These are phyloP conservation scores for Acanthamoeba lenticulata DNA, from an alignment of 208 protist genomes.

Conservation along the genomic window DNA sequence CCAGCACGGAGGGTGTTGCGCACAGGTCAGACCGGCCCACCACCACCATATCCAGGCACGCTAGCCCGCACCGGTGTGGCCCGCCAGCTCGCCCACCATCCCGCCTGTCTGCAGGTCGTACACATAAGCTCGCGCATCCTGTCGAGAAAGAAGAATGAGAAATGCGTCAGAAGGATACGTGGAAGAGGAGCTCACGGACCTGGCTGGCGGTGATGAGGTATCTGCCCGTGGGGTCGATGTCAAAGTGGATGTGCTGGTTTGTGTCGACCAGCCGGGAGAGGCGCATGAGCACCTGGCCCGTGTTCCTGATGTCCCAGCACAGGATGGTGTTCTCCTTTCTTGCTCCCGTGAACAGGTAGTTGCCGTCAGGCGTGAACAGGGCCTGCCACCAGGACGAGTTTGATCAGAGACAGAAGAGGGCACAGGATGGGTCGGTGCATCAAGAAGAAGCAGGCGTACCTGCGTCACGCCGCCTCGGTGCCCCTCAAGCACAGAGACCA, in stretches of 20 bases:
- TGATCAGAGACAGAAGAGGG: not conserved
- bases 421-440: not conserved
- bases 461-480: constrained; percentile 48
- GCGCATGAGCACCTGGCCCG: constrained; percentile 13
- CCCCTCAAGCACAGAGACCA: constrained; percentile 14
- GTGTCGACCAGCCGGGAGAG: not conserved
- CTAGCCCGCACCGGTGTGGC: constrained; percentile 2
- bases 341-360: constrained; percentile 55
- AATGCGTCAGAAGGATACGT: no score
- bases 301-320: constrained; percentile 61
- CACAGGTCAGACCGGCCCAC: no score
- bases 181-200: not conserved
- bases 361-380: constrained; percentile 1
- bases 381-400: not conserved
- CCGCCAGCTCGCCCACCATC: not conserved
- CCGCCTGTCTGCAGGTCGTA: constrained; percentile 42
- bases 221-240: constrained; percentile 40
- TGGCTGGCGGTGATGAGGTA: constrained; percentile 59
- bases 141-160: no score
- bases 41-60: no score
- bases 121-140: not conserved
- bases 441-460: not conserved
- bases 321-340: constrained; percentile 52
- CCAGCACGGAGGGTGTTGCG: not conserved
- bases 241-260: constrained; percentile 53